A percentile compares a stretch with the other conserved stretches of the same genome.
These are phyloP conservation scores for Eimeria tenella DNA, from an alignment of 169 alveolate species.

Conservation along the genomic window DNA sequence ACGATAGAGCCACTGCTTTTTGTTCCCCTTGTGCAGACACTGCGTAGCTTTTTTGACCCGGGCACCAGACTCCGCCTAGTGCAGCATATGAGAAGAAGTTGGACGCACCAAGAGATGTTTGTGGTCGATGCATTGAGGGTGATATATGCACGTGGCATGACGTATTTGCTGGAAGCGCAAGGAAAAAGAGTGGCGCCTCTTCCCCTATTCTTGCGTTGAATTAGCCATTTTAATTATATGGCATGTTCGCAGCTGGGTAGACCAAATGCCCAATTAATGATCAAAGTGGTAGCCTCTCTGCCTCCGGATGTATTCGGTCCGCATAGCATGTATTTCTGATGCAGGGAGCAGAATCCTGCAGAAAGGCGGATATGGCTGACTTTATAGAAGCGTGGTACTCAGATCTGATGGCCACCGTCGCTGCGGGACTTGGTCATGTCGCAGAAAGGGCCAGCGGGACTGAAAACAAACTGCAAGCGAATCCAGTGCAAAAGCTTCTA, in stretches of 20 bases:
- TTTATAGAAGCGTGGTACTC: constrained; percentile 44
- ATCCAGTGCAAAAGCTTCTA: neutral
- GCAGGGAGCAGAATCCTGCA: constrained; percentile 25
- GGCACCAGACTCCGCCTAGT: constrained; percentile 7
- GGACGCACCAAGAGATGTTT: neutral
- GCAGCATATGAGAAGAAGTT: constrained; percentile 3
- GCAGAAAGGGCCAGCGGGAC: neutral
- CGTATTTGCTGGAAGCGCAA: neutral
- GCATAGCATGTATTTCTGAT: neutral
- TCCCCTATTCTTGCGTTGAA: too few species aligned
- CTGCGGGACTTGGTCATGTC: neutral
- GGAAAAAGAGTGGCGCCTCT: too few species aligned
- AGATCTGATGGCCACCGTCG: constrained; percentile 39
- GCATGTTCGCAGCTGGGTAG: too few species aligned
- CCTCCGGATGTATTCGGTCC: too few species aligned
- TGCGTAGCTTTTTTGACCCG: constrained; percentile 30
- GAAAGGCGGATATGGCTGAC: constrained; percentile 29
- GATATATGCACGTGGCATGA: too few species aligned
- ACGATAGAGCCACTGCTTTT: neutral
- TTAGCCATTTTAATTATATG: too few species aligned
- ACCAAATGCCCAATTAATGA: too few species aligned
- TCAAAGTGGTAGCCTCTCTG: too few species aligned
- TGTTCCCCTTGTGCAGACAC: neutral
- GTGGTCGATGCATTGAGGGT: constrained; percentile 27
- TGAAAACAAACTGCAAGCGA: neutral